These are phyloP conservation scores for Fusarium sp. DNA, from an alignment of 2,329 filamentous ascomycete genomes.

Conservation along the genomic window DNA sequence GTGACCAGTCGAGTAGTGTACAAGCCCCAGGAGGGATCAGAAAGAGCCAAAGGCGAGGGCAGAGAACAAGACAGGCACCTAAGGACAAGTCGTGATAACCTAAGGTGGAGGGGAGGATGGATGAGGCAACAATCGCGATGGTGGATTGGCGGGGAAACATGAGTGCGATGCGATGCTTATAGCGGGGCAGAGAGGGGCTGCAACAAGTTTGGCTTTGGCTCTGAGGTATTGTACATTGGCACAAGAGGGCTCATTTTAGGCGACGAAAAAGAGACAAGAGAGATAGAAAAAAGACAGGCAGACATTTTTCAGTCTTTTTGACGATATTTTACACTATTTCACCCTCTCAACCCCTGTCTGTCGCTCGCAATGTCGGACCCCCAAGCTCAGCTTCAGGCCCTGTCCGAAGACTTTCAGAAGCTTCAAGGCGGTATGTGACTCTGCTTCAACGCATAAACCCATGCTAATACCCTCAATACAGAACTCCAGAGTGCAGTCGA, in stretches of 20 bases:
- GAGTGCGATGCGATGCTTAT: conserved; percentile 49
- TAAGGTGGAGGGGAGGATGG: conserved; percentile 28
- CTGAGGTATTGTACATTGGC: conserved; percentile 4
- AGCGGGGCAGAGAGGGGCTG: conserved; percentile 50
- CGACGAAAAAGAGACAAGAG: conserved; percentile 19
- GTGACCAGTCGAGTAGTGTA: conserved; percentile 2
- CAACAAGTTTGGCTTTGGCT: conserved; percentile 30
- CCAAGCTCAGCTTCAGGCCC: conserved; percentile 80
- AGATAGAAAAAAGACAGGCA: not conserved
- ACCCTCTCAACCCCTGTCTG: not conserved
- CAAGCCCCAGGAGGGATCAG: conserved; percentile 16
- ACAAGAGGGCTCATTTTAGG: conserved; percentile 24
- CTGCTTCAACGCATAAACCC: not conserved
- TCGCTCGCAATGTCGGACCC: conserved; percentile 69
- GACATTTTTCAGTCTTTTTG: conserved; percentile 8
- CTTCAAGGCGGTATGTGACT: conserved; percentile 77
- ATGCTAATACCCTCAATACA: conserved; percentile 52
- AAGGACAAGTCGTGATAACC: conserved; percentile 15
- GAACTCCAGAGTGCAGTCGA: conserved; percentile 82
- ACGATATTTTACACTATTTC: conserved; percentile 10
- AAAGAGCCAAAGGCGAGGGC: not conserved
- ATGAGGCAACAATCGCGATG: conserved; percentile 38
- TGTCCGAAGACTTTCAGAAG: conserved; percentile 89
- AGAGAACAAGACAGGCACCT: not conserved
- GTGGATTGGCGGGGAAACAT: conserved; percentile 56